Evolutionary conservation across 768 basidiomycete genomes (phyloP), one percentile per base, ranked within the genome.

Genomic region (Gymnopilus junonius): DNA sequence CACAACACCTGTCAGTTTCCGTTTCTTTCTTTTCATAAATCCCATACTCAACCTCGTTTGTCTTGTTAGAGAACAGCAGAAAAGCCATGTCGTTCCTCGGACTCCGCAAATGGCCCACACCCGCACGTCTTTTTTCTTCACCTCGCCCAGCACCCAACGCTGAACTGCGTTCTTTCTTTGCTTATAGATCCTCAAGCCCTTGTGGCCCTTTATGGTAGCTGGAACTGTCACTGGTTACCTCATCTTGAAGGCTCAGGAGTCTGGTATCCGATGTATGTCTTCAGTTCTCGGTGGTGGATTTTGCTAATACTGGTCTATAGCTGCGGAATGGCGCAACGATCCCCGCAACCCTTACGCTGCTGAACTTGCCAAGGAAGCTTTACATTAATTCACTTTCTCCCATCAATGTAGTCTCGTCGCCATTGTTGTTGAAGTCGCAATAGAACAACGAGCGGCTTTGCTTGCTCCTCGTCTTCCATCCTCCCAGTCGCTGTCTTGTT

Each of bases 321-420:
- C 91, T 62, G 83, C 84, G 65, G 75, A 82, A 71, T 93, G 84
- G 74, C 85, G 86, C 67, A 88, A 87, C 69, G 90, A 94, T 74
- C 86, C 92, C 34, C 87, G 87, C 73, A 94, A 94, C 83, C 93
- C 92, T 37, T 92, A 93, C 76, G 90, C 89, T 10, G 87, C 87
- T 23, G 84, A 90, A 71, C 86, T 93, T 60, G 90, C 93, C 58
- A 87, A 85, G 73, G 84, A 90, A 72, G 75, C 82, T 20, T 65
- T 80, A 64, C 81, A 82, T 68, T 82, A 80, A 73, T 74, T 65
- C 48, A 29, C 4, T 14, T 3, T 32, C 8, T 46, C 43, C 8
- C n/a, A 3, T 55, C 42, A 25, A 50, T 67, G 61, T 69, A 63
- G 61, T 40, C 51, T 31, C 51, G 37, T 29, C 54, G 21, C 31